These are phyloP conservation scores for Yamadazyma atmosphaerica DNA, from an alignment of 1,139 yeast species.

Conservation along the genomic window DNA sequence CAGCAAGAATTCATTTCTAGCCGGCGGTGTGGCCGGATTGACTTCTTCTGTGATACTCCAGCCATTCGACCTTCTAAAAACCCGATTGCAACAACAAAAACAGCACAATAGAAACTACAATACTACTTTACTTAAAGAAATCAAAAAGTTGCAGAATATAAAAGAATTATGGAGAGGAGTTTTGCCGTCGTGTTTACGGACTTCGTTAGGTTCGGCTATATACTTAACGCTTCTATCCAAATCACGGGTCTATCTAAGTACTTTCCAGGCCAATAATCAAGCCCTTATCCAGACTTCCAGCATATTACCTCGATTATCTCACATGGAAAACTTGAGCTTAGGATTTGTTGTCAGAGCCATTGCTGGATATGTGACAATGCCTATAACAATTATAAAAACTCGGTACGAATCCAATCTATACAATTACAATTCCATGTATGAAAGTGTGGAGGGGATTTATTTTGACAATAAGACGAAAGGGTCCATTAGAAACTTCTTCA, in stretches of 20 bases:
- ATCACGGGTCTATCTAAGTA: slow-evolving; percentile 50
- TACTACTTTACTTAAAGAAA: slow-evolving; percentile 38
- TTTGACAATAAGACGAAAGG: slow-evolving; percentile 26
- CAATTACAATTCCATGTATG: slow-evolving; percentile 62
- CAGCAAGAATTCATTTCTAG: slow-evolving; percentile 17
- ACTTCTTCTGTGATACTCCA: slow-evolving; percentile 80
- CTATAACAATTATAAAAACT: slow-evolving; percentile 91
- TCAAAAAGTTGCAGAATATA: slow-evolving; percentile 47
- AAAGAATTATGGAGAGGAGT: slow-evolving; percentile 89
- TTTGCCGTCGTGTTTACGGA: slow-evolving; percentile 82
- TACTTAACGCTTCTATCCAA: slow-evolving; percentile 73
- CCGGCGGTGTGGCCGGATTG: slow-evolving; percentile 89
- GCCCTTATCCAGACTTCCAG: slow-evolving; percentile 6
- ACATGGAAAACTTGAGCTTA: slow-evolving; percentile 65
- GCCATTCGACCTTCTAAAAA: slow-evolving; percentile 87
- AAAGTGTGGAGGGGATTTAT: slow-evolving; percentile 63
- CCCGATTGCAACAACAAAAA: slow-evolving; percentile 79
- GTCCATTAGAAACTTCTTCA: slow-evolving; percentile 66
- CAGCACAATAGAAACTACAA: slow-evolving; percentile 37
- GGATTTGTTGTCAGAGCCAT: slow-evolving; percentile 81
- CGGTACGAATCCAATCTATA: slow-evolving; percentile 81
- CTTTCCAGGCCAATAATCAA: slow-evolving; percentile 16
- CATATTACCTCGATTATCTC: slow-evolving; percentile 68
- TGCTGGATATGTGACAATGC: slow-evolving; percentile 94
- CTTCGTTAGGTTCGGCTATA: slow-evolving; percentile 88